Base-by-base conservation (phyloP, 331 rosid genomes). In the Erythrophleum ivorense region DNA sequence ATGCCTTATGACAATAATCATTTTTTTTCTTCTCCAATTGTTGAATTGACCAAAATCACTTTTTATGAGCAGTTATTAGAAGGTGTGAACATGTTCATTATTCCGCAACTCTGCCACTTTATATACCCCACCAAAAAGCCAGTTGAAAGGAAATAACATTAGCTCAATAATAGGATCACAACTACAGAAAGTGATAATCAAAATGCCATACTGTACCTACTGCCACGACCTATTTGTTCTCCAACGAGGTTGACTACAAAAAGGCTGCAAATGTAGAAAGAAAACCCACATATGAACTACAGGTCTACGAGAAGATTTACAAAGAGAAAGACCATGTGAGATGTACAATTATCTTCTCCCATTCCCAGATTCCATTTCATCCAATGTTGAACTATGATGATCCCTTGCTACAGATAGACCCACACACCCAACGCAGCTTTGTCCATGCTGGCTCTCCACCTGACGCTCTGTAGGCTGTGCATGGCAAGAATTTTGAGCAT, bases 291-390 rank as follows among this genome's bases (percentile, higher is more conserved):
- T 34, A 50, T 41, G 16, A 72, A 31, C 78, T 67, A 41, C 5
- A 13, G 5, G 6, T 3, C n/a, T 52, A 54, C 49, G 16, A 71
- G 63, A 68, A 53, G 7, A 80, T 83, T 43, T 71, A 68, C 52
- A 83, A 57, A 76, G 83, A 48, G 62, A 13, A 50, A 72, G 80
- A 76, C 19, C 73, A 34, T 0, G 8, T 6, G 53, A 64, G 21
- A 59, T 70, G 70, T 7, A 55, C 70, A 40, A 77, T 79, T 80
- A 88, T 75, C 76, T 76, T 80, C 84, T 84, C 36, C 89, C 91
- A 19, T 73, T 84, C 49, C 92, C 94, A 43, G 91, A 78, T 92
- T 92, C 97, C 34, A 90, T 53, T 16, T 92, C 94, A 52, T 88
- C 87, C 70, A 83, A n/a, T 14, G 84, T 66, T 21, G 88, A 53